phyloP scores from a whole-genome alignment of 2,329 filamentous ascomycete species.

The Paecilomyces formosus region DNA sequence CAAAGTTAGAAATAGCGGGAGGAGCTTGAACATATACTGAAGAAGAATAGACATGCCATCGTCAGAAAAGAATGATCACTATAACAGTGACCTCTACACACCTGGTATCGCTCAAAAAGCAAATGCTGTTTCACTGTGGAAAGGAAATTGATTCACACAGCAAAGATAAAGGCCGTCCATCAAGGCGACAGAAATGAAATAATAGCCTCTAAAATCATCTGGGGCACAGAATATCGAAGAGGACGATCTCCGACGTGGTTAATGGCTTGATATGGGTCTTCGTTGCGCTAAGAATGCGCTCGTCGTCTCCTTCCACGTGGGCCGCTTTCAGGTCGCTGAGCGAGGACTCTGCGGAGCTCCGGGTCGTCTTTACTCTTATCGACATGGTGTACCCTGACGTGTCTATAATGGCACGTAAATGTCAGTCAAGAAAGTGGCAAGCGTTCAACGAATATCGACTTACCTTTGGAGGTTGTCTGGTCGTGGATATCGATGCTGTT shows the following conservation, averaged over 20 bases:
- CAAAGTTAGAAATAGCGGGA: neutral
- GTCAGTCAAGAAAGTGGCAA: neutral
- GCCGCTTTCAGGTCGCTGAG: conserved; percentile 77
- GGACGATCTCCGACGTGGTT: neutral
- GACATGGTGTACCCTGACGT: conserved; percentile 84
- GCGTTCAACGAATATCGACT: conserved; percentile 13
- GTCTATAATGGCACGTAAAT: conserved; percentile 46
- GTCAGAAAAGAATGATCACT: neutral
- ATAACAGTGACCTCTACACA: neutral
- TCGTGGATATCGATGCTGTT: conserved; percentile 88
- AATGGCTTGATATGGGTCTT: neutral
- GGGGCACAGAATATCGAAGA: neutral
- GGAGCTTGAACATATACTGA: neutral
- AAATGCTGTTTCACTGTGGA: neutral
- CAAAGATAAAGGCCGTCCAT: neutral
- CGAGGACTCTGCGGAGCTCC: conserved; percentile 69
- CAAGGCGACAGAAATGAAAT: neutral
- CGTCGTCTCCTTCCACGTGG: conserved; percentile 71
- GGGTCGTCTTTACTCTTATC: conserved; percentile 88
- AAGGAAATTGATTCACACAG: neutral
- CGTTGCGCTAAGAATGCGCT: conserved; percentile 16
- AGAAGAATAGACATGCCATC: neutral
- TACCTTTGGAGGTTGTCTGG: conserved; percentile 95
- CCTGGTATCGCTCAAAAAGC: neutral
- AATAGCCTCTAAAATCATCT: neutral